Percentiles rank a stretch among this genome's conserved stretches.
phyloP scores from a whole-genome alignment of 2,329 filamentous ascomycete genomes.

The Colletotrichum tanaceti region DNA sequence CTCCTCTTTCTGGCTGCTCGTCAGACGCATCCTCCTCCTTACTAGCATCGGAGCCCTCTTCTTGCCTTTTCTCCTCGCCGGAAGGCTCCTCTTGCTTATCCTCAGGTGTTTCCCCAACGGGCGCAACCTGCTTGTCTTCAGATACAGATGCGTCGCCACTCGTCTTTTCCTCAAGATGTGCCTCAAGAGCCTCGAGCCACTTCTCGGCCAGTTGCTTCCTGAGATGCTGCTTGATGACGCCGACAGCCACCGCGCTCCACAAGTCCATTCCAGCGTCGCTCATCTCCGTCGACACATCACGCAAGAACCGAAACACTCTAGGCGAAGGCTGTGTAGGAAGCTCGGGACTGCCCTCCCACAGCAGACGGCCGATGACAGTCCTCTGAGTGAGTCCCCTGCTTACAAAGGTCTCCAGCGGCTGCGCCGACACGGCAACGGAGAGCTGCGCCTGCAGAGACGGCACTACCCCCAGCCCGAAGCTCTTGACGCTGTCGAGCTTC shows the following conservation, averaged over 20 bases:
- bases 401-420: constrained; percentile 62
- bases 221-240: constrained; percentile 70
- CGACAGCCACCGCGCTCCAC: constrained; percentile 79
- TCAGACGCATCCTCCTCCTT: constrained; percentile 27
- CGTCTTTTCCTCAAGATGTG: constrained; percentile 35
- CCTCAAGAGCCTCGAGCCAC: constrained; percentile 59
- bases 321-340: constrained; percentile 85
- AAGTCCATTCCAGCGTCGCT: constrained; percentile 77
- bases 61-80: constrained; percentile 38
- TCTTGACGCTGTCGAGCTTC: constrained; percentile 58
- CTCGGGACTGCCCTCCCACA: constrained; percentile 83
- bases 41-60: constrained; percentile 27
- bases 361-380: constrained; percentile 68
- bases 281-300: constrained; percentile 75
- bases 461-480: constrained; percentile 71
- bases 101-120: constrained; percentile 36
- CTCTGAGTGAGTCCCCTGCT: constrained; percentile 56
- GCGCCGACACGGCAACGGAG: constrained; percentile 62
- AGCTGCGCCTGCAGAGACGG: constrained; percentile 73
- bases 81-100: constrained; percentile 31
- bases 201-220: constrained; percentile 60
- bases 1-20: constrained; percentile 19
- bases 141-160: constrained; percentile 33
- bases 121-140: constrained; percentile 32
- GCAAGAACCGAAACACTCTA: constrained; percentile 77